These are phyloP conservation scores for Colletotrichum sidae DNA, from an alignment of 2,329 filamentous ascomycete genomes.

Conservation along the genomic window DNA sequence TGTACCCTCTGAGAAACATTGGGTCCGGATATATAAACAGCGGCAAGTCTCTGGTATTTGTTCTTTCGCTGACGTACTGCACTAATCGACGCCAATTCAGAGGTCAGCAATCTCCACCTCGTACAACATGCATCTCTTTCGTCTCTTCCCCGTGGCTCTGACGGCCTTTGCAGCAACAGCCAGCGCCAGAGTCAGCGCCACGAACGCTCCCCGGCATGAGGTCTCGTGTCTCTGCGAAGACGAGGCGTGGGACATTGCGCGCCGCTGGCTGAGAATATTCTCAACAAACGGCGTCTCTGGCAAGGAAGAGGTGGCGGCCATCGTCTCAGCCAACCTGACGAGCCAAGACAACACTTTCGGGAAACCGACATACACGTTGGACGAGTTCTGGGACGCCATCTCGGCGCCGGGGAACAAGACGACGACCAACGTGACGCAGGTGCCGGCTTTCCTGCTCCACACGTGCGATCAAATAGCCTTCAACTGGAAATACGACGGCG, in stretches of 20 bases:
- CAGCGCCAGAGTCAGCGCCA: too few species aligned
- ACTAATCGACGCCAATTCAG: too few species aligned
- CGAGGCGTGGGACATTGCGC: slow-evolving; percentile 22
- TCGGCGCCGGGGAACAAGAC: neutral
- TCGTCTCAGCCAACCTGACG: slow-evolving; percentile 13
- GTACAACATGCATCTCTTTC: too few species aligned
- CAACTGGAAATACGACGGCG: slow-evolving; percentile 25
- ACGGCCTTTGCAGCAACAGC: too few species aligned
- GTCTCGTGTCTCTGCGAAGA: slow-evolving; percentile 25
- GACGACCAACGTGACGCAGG: slow-evolving; percentile 22
- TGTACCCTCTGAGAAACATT: too few species aligned
- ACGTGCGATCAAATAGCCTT: slow-evolving; percentile 25
- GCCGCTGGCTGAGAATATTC: slow-evolving; percentile 29
- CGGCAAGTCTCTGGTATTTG: too few species aligned
- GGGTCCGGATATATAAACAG: too few species aligned
- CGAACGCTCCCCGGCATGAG: neutral
- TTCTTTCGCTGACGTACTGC: too few species aligned
- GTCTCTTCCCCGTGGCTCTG: too few species aligned
- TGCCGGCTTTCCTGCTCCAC: slow-evolving; percentile 12
- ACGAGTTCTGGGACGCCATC: slow-evolving; percentile 20
- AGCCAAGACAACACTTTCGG: slow-evolving; percentile 31
- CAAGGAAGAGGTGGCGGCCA: slow-evolving; percentile 22
- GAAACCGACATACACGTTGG: neutral
- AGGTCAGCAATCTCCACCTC: too few species aligned
- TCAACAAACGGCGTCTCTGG: slow-evolving; percentile 2